A percentile compares a stretch with the other conserved stretches of the same genome.
These are phyloP conservation scores for Rhodotorula sphaerocarpa DNA, from an alignment of 768 basidiomycete genomes.

Conservation along the genomic window DNA sequence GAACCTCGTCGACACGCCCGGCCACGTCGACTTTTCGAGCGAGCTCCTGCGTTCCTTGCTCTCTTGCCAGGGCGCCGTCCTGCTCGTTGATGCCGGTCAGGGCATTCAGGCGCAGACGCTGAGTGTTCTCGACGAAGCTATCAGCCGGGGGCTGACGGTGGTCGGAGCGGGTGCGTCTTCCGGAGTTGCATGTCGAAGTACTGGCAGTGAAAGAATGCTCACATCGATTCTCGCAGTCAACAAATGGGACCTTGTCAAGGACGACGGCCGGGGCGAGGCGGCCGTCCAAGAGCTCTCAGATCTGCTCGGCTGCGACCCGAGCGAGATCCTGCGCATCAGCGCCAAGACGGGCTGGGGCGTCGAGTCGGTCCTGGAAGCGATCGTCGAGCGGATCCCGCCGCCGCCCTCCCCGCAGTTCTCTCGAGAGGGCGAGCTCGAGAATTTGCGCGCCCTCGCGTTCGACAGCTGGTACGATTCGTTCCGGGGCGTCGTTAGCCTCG, in stretches of 20 bases:
- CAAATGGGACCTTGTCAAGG: slow-evolving; percentile 36
- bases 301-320: slow-evolving; percentile 23
- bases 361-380: slow-evolving; percentile 64
- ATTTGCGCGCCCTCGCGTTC: slow-evolving; percentile 75
- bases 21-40: slow-evolving; percentile 97
- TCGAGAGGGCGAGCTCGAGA: slow-evolving; percentile 11
- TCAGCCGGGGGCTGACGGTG: slow-evolving; percentile 60
- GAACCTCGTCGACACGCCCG: slow-evolving; percentile 94
- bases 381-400: slow-evolving; percentile 75
- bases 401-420: too few species aligned
- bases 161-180: slow-evolving; percentile 47
- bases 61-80: slow-evolving; percentile 80
- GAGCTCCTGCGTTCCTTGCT: slow-evolving; percentile 87
- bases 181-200: too few species aligned
- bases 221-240: slow-evolving; percentile 23
- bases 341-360: slow-evolving; percentile 89
- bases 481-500: slow-evolving; percentile 86
- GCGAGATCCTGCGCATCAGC: slow-evolving; percentile 62
- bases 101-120: slow-evolving; percentile 97
- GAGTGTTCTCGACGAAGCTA: slow-evolving; percentile 83
- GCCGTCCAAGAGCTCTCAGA: slow-evolving; percentile 27
- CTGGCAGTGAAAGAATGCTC: too few species aligned
- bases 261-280: slow-evolving; percentile 28
- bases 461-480: slow-evolving; percentile 83
- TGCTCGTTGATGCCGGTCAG: slow-evolving; percentile 63